Percentiles rank a stretch among this genome's conserved stretches.
Evolutionary conservation across 2,329 filamentous ascomycete species (phyloP).

Genomic region (Emergomyces orientalis): DNA sequence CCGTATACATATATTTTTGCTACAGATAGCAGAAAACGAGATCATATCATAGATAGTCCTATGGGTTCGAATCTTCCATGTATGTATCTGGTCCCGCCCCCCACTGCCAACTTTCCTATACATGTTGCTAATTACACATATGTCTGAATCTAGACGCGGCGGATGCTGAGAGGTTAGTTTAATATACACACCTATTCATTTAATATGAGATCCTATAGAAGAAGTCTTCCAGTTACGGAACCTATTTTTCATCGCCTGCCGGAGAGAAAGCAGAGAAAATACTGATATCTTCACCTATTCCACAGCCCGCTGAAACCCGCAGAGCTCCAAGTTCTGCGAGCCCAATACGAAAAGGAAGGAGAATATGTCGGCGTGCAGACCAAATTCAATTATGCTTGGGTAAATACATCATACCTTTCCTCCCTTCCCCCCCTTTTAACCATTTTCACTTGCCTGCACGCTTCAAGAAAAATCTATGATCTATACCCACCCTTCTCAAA

Average conservation of each 20-base stretch:
- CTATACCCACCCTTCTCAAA: neutral
- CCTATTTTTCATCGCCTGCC: neutral
- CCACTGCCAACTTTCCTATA: conserved; percentile 15
- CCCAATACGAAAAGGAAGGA: conserved; percentile 95
- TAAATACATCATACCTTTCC: conserved; percentile 36
- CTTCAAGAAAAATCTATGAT: neutral
- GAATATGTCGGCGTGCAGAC: conserved; percentile 95
- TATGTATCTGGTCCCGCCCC: conserved; percentile 24
- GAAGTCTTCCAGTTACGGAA: neutral
- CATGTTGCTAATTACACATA: conserved; percentile 15
- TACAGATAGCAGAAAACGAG: neutral
- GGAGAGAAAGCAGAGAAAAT: neutral
- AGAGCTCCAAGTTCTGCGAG: conserved; percentile 83
- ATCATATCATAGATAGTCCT: neutral
- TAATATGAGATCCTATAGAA: neutral
- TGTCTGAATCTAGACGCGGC: conserved; percentile 64
- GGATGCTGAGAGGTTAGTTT: conserved; percentile 78
- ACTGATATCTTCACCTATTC: neutral
- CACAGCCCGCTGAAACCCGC: conserved; percentile 75
- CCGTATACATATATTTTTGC: conserved; percentile 1
- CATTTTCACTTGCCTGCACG: conserved; percentile 4
- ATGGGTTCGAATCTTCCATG: conserved; percentile 44
- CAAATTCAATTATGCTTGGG: conserved; percentile 99
- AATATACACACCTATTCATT: neutral
- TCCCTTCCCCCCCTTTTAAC: neutral